Evolutionary conservation across 2,329 filamentous ascomycete species (phyloP).

Genomic region (Chaetomium strumarium): DNA sequence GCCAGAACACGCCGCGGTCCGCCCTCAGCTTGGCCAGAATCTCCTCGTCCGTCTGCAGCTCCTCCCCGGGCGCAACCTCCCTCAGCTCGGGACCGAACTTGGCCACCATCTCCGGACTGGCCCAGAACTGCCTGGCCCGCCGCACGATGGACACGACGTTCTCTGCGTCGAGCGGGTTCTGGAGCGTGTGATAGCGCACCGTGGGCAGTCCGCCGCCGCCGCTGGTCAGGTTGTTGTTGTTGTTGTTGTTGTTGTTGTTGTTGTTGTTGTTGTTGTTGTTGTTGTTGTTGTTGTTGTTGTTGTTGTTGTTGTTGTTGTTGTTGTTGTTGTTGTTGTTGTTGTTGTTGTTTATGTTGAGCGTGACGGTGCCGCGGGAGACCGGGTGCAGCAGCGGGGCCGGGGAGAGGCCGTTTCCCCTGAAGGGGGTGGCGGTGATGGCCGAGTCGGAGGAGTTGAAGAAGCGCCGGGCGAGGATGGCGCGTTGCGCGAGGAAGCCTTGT

Average conservation of each 20-base stretch:
- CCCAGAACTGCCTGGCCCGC: slow-evolving; percentile 14
- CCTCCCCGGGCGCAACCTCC: slow-evolving; percentile 11
- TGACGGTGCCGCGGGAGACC: slow-evolving; percentile 18
- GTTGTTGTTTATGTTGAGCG: slow-evolving; percentile 11
- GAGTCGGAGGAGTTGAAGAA: slow-evolving; percentile 12
- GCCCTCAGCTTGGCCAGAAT: slow-evolving; percentile 8
- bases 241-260: too few species aligned
- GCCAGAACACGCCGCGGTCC: slow-evolving; percentile 13
- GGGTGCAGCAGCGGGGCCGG: slow-evolving; percentile 17
- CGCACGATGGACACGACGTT: slow-evolving; percentile 17
- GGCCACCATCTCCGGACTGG: slow-evolving; percentile 1
- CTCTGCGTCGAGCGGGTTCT: slow-evolving; percentile 19
- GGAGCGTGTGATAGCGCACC: slow-evolving; percentile 21
- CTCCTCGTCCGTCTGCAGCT: slow-evolving; percentile 16
- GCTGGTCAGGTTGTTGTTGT: too few species aligned
- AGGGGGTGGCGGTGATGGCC: slow-evolving; percentile 5
- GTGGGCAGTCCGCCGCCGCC: slow-evolving; percentile 13
- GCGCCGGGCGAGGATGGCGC: slow-evolving; percentile 13
- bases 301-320: too few species aligned
- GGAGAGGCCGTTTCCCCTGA: slow-evolving; percentile 15
- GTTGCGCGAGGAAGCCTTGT: slow-evolving; percentile 15
- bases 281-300: too few species aligned
- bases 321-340: too few species aligned
- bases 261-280: too few species aligned
- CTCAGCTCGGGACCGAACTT: slow-evolving; percentile 8